phyloP scores from a whole-genome alignment of 495 filamentous ascomycete species.

The Chaetomium tenue region DNA sequence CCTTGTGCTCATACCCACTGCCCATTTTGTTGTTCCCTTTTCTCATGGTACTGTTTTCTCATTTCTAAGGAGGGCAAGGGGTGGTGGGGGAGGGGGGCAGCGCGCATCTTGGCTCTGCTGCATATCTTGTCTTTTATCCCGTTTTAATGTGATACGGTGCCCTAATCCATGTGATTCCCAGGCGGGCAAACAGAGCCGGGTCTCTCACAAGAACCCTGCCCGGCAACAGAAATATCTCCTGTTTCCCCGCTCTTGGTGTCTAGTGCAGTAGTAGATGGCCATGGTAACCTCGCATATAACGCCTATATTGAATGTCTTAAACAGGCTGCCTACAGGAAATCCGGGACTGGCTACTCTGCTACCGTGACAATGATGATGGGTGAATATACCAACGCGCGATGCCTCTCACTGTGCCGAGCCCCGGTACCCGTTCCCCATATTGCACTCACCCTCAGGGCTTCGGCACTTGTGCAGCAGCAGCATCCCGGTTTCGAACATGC shows the following conservation, averaged over 20 bases:
- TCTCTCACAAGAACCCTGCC: background rate
- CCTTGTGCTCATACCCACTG: background rate
- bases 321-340: background rate
- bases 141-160: background rate
- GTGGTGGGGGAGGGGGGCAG: background rate
- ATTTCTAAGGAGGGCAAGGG: background rate
- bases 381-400: background rate
- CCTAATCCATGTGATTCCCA: background rate
- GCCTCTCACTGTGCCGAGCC: background rate
- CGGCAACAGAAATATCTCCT: background rate
- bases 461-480: slow-evolving; percentile 5
- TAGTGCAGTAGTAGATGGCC: background rate
- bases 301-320: too few species aligned
- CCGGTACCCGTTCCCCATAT: background rate
- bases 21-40: background rate
- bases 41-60: background rate
- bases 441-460: background rate
- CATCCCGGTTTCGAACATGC: background rate
- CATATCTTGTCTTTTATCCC: too few species aligned
- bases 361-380: too few species aligned
- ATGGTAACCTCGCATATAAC: background rate
- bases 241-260: background rate
- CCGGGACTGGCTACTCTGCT: background rate
- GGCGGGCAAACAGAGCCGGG: background rate
- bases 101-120: background rate